Evolutionary conservation across 2,329 filamentous ascomycete species (phyloP), one percentile per base, ranked within the genome.

Genomic region (Thermomyces lanuginosus): DNA sequence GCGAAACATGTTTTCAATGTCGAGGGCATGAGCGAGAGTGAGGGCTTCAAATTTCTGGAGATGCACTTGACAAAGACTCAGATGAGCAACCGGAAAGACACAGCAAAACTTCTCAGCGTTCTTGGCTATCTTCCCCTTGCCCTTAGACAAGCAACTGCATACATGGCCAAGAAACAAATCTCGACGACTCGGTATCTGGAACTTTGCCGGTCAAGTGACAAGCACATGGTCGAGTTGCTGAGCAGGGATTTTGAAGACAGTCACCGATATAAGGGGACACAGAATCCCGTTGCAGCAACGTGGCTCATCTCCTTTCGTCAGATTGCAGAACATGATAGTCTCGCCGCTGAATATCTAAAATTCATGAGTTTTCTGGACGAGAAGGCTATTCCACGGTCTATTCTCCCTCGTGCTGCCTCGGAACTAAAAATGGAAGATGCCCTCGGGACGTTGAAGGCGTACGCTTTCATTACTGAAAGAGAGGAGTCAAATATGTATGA

Each of bases 291-390:
- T 2, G 41, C 46, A 1, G 39, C 30, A 1, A 53, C 48, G 0
- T 54, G 46, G 48, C 32, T 49, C 5, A 42, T 48, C 1, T 52
- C 48, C 1, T 52, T 53, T 18, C 22, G 34, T 0, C 39, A 50
- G 28, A 44, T 54, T 4, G 33, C 16, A 8, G n/a, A 30, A 1
- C 21, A 28, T 4, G 27, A 32, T 10, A 21, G 10, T 2, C 22
- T 41, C 0, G 49, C 49, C 0, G 25, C 34, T 0, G 27, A 42
- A 1, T 38, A 43, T 22, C 34, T 54, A 1, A 38, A 36, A 0
- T 36, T 46, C 2, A 49, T 54, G 34, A 35, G 44, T 4, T 46
- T 48, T 13, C 32, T 53, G 1, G 31, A 43, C 12, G 34, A 33
- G 2, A 36, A 36, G 5, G 34, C 38, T 17, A 48, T 53, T 13